Evolutionary conservation across 768 basidiomycete genomes (phyloP).

Genomic region (Tylopilus plumbeoviolaceoides): DNA sequence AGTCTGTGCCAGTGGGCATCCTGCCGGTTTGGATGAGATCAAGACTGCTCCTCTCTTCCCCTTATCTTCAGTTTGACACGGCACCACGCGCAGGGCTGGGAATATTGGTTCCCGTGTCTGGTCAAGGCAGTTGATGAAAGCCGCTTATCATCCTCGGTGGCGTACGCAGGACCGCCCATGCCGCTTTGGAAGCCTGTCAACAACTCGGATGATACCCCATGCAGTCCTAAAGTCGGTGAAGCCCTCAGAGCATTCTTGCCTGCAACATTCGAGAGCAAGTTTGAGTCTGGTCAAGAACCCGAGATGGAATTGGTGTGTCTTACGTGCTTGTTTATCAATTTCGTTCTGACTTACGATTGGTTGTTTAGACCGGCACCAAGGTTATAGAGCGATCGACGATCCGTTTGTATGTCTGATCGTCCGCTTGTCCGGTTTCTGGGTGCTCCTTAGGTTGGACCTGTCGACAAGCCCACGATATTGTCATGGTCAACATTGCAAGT

Average conservation of each 20-base stretch:
- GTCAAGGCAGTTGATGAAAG: constrained; percentile 22
- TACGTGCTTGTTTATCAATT: background rate
- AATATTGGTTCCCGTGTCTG: constrained; percentile 84
- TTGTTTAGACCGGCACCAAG: constrained; percentile 79
- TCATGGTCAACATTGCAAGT: background rate
- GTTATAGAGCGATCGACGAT: constrained; percentile 54
- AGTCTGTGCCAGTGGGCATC: constrained; percentile 14
- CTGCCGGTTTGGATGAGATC: no score
- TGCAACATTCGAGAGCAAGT: constrained; percentile 50
- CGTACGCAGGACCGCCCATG: constrained; percentile 42
- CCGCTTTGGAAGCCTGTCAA: constrained; percentile 44
- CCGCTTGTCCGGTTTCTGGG: background rate
- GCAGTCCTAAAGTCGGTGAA: constrained; percentile 46
- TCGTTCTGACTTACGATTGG: background rate
- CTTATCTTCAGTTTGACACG: background rate
- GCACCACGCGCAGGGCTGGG: constrained; percentile 37
- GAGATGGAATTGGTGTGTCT: constrained; percentile 78
- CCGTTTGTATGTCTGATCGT: constrained; percentile 53
- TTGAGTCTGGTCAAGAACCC: constrained; percentile 44
- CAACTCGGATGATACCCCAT: constrained; percentile 57
- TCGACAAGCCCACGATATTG: constrained; percentile 29
- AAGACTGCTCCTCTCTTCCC: no score
- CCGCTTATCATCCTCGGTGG: constrained; percentile 76
- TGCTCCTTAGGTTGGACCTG: constrained; percentile 54
- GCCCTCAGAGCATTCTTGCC: constrained; percentile 60